These are phyloP conservation scores for Termitomyces sp. DNA, from an alignment of 1,284 basidiomycete species.

Conservation along the genomic window DNA sequence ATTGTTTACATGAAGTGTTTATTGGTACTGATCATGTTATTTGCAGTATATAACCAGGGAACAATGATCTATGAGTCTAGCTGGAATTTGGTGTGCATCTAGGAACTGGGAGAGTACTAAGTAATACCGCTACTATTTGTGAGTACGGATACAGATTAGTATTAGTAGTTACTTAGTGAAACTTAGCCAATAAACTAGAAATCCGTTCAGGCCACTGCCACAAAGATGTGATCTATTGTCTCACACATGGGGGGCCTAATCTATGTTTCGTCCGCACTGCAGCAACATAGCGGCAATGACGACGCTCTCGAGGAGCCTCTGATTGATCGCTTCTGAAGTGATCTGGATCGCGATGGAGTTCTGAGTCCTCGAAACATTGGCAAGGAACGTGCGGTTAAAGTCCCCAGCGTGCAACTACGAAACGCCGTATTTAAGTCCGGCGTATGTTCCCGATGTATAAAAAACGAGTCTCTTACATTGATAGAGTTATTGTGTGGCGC, in stretches of 20 bases:
- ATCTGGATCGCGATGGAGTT: conserved; percentile 39
- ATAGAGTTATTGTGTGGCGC: conserved; percentile 34
- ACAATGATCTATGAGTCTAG: too few relatives aligned
- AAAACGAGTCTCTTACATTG: conserved; percentile 25
- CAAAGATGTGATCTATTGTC: background rate
- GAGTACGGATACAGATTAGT: background rate
- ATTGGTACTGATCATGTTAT: too few relatives aligned
- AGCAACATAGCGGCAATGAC: conserved; percentile 42
- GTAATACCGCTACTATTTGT: background rate
- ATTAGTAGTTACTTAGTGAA: background rate
- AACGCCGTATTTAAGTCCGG: background rate
- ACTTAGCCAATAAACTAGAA: background rate
- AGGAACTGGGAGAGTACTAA: background rate
- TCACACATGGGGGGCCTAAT: conserved; percentile 24
- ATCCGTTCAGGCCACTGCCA: background rate
- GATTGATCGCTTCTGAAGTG: conserved; percentile 38
- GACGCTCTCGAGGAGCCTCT: conserved; percentile 37
- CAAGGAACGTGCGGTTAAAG: conserved; percentile 34
- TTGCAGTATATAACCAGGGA: too few relatives aligned
- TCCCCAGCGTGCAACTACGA: conserved; percentile 35
- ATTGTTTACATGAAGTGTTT: too few relatives aligned
- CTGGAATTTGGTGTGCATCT: background rate
- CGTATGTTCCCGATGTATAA: background rate
- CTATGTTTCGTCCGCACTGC: conserved; percentile 45
- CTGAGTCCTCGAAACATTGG: conserved; percentile 33